A percentile compares a stretch with the other conserved stretches of the same genome.
Conservation (phyloP, 345 rosid genomes). For the Trapa bicornis region DNA sequence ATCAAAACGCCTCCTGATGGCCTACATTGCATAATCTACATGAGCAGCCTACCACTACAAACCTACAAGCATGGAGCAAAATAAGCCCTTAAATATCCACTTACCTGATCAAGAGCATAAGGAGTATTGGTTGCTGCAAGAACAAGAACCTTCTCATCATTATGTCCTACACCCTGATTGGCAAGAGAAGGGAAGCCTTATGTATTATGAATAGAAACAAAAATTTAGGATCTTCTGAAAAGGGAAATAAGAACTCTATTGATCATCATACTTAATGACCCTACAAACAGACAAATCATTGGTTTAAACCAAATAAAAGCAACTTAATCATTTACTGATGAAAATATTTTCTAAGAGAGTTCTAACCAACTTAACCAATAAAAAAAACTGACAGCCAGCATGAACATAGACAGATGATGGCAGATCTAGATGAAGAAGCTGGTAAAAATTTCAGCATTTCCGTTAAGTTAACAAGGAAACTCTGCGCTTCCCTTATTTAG, state of each 20-base stretch:
- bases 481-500: too few relatives aligned
- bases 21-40: conserved; percentile 33
- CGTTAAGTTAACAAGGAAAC: too few relatives aligned
- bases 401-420: too few relatives aligned
- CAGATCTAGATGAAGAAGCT: too few relatives aligned
- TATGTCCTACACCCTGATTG: conserved; percentile 73
- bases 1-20: conserved; percentile 87
- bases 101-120: conserved; percentile 83
- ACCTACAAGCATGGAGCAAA: neutral
- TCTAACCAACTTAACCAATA: too few relatives aligned
- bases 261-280: too few relatives aligned
- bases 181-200: neutral
- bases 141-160: conserved; percentile 84
- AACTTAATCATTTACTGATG: neutral
- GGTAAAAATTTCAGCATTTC: too few relatives aligned
- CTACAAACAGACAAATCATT: neutral
- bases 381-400: too few relatives aligned
- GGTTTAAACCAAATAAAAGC: neutral
- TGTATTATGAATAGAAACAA: too few relatives aligned
- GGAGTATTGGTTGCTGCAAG: conserved; percentile 96
- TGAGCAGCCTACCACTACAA: conserved; percentile 11
- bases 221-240: too few relatives aligned
- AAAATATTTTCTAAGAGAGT: too few relatives aligned
- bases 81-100: conserved; percentile 9
- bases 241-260: too few relatives aligned